Evolutionary conservation across 2,329 filamentous ascomycete genomes (phyloP), one percentile per base, ranked within the genome.

Genomic region (Pseudomassariella vexata): DNA sequence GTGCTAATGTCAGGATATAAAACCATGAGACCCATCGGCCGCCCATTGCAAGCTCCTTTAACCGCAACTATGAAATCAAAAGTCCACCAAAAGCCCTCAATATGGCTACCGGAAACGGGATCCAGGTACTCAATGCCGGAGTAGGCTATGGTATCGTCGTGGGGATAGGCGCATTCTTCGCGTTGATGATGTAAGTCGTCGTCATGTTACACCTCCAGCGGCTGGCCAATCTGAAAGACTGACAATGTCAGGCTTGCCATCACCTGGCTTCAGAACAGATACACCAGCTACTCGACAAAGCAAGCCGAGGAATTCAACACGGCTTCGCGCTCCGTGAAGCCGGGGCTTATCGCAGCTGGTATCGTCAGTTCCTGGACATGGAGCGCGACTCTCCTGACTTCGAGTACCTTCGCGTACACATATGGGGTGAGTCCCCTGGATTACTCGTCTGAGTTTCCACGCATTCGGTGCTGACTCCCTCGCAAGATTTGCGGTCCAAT

Each of bases 351-450:
- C 29, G 61, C 62, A 4, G 59, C 58, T 6, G 63, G 62, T 4
- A 63, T 69, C 32, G 65, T 69, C 9, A 64, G 58, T 5, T 63
- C 65, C 2, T 70, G 66, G 66, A 69, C 65, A 5, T 68, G 63
- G 63, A 59, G 59, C 12, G 60, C 66, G 5, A 69, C 66, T 5
- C 50, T 65, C 17, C 35, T 66, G 34, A 59, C 55, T 6, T 59
- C 55, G 8, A 58, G 52, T 7, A 63, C 60, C 2, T 58, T 65
- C 38, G 59, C 58, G 1, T 65, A 65, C 35, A 43, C 40, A 4
- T 64, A 64, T 44, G 60, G 61, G 6, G 41, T 46, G 30, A 10
- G 40, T 25, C 16, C 12, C n/a, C n/a, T n/a, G 10, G n/a, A 23
- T 20, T 8, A 6, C 20, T n/a, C n/a, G n/a, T n/a, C n/a, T n/a